A percentile compares a stretch with the other conserved stretches of the same genome.
phyloP scores from a whole-genome alignment of 345 rosid species.

The Zanthoxylum bungeanum region DNA sequence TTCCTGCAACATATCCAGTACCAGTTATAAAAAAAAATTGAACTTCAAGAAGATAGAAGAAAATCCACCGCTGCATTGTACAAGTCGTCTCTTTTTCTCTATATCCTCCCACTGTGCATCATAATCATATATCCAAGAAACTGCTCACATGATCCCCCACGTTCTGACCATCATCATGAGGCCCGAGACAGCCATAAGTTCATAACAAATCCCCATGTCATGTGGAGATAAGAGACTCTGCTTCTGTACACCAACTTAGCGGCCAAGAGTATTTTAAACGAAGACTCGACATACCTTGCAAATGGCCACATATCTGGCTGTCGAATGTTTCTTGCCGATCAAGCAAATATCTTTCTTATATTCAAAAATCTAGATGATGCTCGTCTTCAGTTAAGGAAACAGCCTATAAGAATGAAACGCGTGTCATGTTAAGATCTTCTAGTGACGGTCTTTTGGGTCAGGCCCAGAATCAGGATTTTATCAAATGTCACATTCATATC shows the following conservation, averaged over 20 bases:
- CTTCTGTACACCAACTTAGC: constrained; percentile 87
- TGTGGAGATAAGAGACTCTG: constrained; percentile 50
- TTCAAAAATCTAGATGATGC: neutral
- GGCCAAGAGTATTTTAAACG: constrained; percentile 75
- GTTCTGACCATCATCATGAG: too few relatives aligned
- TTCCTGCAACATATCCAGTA: too few relatives aligned
- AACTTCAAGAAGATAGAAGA: too few relatives aligned
- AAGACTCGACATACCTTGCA: constrained; percentile 65
- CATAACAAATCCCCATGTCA: constrained; percentile 72
- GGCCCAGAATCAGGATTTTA: too few relatives aligned
- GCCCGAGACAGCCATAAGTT: constrained; percentile 75
- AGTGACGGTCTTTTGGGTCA: neutral
- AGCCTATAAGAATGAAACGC: neutral
- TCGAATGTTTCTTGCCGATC: neutral
- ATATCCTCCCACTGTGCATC: too few relatives aligned
- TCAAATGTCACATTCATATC: too few relatives aligned
- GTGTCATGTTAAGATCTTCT: neutral
- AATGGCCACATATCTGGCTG: too few relatives aligned
- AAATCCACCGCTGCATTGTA: too few relatives aligned
- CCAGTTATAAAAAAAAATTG: too few relatives aligned
- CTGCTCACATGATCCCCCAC: too few relatives aligned
- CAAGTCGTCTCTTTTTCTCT: too few relatives aligned
- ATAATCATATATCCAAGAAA: too few relatives aligned
- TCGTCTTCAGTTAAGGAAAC: neutral
- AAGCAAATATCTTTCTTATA: neutral